These are phyloP conservation scores for Blepharisma japonicum DNA, from an alignment of 73 alveolate species.

Conservation along the genomic window DNA sequence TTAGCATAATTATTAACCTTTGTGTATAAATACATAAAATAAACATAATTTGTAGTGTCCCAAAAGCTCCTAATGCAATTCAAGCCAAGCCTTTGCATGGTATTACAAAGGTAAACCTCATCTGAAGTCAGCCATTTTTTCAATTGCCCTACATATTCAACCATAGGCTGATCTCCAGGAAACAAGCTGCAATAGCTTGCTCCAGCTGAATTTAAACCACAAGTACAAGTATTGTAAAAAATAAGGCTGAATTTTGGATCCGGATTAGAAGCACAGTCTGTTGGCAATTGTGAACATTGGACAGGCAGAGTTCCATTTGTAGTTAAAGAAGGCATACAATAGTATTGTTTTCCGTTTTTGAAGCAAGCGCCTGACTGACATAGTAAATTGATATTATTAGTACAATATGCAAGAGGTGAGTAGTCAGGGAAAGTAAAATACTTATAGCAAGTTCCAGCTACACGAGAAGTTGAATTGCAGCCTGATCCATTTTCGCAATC, in stretches of 20 bases:
- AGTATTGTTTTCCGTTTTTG: not conserved
- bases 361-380: not conserved
- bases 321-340: too few species aligned
- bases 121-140: conserved; percentile 11
- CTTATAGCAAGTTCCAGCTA: not conserved
- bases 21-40: not conserved
- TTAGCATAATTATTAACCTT: not conserved
- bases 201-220: conserved; percentile 7
- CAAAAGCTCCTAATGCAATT: not conserved
- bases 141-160: not conserved
- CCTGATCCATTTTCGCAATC: conserved; percentile 35
- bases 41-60: conserved; percentile 3
- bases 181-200: not conserved
- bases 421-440: conserved; percentile 8
- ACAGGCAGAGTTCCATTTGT: too few species aligned
- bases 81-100: not conserved
- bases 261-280: not conserved
- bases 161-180: conserved; percentile 1
- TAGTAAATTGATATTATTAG: not conserved
- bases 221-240: not conserved
- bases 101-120: not conserved
- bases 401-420: not conserved
- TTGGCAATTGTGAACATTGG: not conserved
- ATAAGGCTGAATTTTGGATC: not conserved
- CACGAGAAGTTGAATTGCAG: not conserved